Percentiles rank a stretch among this genome's conserved stretches.
Evolutionary conservation across 2,329 filamentous ascomycete species (phyloP).

Genomic region (Diaporthe caulivora): DNA sequence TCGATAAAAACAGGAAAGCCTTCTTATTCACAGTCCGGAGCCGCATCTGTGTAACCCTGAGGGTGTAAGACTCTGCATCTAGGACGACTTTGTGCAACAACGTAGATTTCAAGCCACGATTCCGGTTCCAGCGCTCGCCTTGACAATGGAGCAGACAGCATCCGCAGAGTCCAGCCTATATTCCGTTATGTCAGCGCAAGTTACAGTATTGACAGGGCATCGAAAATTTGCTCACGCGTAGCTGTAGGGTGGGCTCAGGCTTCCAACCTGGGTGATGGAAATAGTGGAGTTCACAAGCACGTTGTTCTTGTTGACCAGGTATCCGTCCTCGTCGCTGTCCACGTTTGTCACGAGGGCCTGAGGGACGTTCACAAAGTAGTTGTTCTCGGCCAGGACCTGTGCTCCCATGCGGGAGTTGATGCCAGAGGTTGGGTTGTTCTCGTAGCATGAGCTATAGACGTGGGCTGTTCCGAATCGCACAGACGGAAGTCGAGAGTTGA

Average conservation of each 20-base stretch:
- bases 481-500: constrained; percentile 60
- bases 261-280: constrained; percentile 50
- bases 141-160: constrained; percentile 28
- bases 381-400: constrained; percentile 65
- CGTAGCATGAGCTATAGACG: constrained; percentile 61
- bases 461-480: constrained; percentile 63
- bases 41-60: background rate
- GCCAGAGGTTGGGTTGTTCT: constrained; percentile 56
- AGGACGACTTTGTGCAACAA: background rate
- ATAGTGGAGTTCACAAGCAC: constrained; percentile 55
- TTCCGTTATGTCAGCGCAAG: background rate
- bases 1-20: background rate
- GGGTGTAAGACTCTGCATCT: background rate
- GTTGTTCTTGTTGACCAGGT: constrained; percentile 58
- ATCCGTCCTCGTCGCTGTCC: constrained; percentile 60
- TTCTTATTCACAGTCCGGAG: background rate
- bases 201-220: background rate
- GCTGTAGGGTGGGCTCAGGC: constrained; percentile 50
- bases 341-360: constrained; percentile 55
- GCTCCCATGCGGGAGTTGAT: constrained; percentile 67
- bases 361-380: constrained; percentile 59
- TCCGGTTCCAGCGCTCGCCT: constrained; percentile 30
- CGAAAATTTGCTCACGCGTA: constrained; percentile 48
- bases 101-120: constrained; percentile 10
- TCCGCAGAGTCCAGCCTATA: constrained; percentile 32